Base-by-base conservation (phyloP, 139 green algal genomes). In the Coelastrella sp. region DNA sequence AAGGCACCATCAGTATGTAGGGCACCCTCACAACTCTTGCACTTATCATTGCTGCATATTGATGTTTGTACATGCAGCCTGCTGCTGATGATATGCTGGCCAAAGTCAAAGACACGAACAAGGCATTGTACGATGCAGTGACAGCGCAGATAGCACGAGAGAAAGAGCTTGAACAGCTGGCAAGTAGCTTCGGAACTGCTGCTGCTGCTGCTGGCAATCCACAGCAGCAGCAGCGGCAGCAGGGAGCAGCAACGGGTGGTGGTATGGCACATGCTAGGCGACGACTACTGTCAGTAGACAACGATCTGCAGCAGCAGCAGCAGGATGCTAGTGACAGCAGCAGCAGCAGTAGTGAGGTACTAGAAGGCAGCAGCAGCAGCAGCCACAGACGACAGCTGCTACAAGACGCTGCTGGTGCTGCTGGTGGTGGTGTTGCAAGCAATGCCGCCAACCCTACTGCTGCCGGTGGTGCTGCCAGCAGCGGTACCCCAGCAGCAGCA, bases 41-140 rank as follows among this genome's bases (percentile, higher is more conserved):
- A n/a, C n/a, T n/a, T n/a, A n/a, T n/a, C n/a, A n/a, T n/a, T n/a
- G n/a, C n/a, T n/a, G n/a, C n/a, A n/a, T n/a, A n/a, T n/a, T n/a
- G n/a, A n/a, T n/a, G n/a, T n/a, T n/a, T 47, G 14, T 6, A 22
- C 54, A 76, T 76, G 68, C 17, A 93, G 76, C n/a, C 58, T 5
- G 91, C 91, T 20, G 80, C 86, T 23, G 74, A 92, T 65, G 85
- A 92, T 75, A 89, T 94, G 90, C 90, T 95, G 79, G 74, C 16
- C 6, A 89, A 93, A 87, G 89, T 92, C 3, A 81, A 91, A 78
- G 14, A 13, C 54, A 75, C 60, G 58, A 95, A 93, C 87, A 23
- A n/a, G 16, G 16, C 65, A 6, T 93, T 95, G 83, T 94, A 94
- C 86, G 78, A 90, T 19, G 54, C 78, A 0, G 84, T 95, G 3